phyloP scores from a whole-genome alignment of 805 yeast genomes.

The Cyberlindnera maritima region DNA sequence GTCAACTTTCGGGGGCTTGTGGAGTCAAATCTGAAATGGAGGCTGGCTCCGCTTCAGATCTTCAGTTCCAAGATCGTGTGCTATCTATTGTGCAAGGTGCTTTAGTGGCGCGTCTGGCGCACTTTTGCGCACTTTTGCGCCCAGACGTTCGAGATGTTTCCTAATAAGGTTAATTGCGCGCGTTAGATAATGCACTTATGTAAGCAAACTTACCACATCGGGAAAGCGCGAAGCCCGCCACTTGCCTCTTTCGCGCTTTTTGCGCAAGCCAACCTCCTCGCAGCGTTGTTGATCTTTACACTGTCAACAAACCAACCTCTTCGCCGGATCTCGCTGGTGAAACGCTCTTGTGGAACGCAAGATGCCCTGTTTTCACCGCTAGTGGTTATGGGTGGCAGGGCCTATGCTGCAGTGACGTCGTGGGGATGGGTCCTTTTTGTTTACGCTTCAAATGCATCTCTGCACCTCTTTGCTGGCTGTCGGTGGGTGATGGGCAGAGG shows the following conservation, averaged over 20 bases:
- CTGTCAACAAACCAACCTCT: constrained; percentile 6
- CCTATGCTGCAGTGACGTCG: too few species aligned
- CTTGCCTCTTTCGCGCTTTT: neutral
- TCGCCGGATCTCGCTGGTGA: neutral
- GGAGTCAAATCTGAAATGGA: neutral
- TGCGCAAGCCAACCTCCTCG: constrained; percentile 8
- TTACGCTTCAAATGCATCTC: too few species aligned
- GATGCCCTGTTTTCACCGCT: neutral
- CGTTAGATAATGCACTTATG: too few species aligned
- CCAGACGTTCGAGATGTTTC: neutral
- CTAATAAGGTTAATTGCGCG: neutral
- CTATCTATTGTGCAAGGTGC: too few species aligned
- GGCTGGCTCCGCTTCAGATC: too few species aligned
- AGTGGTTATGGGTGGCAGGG: too few species aligned
- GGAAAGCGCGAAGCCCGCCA: neutral
- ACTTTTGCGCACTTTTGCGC: too few species aligned
- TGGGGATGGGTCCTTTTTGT: too few species aligned
- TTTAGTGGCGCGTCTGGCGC: too few species aligned
- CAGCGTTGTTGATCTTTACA: constrained; percentile 2
- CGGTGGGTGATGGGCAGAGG: too few species aligned
- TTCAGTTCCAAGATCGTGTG: too few species aligned
- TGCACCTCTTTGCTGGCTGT: too few species aligned
- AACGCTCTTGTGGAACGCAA: neutral
- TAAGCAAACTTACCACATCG: neutral
- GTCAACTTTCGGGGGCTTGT: neutral